Evolutionary conservation across 352 stramenopile species (phyloP).

Genomic region (Pythium volutum): DNA sequence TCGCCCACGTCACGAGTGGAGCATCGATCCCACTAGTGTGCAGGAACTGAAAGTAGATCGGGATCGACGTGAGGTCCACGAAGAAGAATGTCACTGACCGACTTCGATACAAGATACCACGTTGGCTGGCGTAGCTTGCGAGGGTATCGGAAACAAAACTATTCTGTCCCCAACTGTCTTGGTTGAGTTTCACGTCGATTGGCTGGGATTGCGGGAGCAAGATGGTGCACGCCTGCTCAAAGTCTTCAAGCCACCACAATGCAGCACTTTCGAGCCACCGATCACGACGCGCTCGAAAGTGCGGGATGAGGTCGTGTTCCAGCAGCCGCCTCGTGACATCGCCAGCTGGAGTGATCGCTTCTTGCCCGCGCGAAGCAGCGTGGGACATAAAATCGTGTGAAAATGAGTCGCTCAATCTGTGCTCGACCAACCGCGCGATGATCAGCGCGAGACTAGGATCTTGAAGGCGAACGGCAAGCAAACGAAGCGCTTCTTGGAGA

Average conservation of each 20-base stretch:
- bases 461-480: conserved; percentile 83
- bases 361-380: conserved; percentile 25
- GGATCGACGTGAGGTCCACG: conserved; percentile 81
- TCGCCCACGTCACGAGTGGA: conserved; percentile 60
- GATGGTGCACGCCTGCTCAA: conserved; percentile 74
- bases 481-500: conserved; percentile 90
- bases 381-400: conserved; percentile 52
- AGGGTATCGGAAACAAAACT: conserved; percentile 3
- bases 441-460: conserved; percentile 90
- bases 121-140: conserved; percentile 8
- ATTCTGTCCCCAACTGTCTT: conserved; percentile 14
- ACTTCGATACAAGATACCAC: conserved; percentile 37
- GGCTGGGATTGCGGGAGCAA: conserved; percentile 64
- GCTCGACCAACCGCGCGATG: conserved; percentile 87
- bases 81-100: conserved; percentile 65
- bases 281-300: conserved; percentile 56
- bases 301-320: conserved; percentile 61
- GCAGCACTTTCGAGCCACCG: conserved; percentile 78
- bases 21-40: conserved; percentile 59
- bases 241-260: conserved; percentile 84
- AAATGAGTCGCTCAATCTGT: conserved; percentile 44
- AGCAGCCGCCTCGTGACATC: conserved; percentile 51
- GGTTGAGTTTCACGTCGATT: conserved; percentile 36
- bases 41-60: conserved; percentile 82
- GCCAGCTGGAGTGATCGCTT: conserved; percentile 60